Evolutionary conservation across 202 grass and related monocot genomes (phyloP), one percentile per base, ranked within the genome.

Genomic region (Elaeis oleifera): DNA sequence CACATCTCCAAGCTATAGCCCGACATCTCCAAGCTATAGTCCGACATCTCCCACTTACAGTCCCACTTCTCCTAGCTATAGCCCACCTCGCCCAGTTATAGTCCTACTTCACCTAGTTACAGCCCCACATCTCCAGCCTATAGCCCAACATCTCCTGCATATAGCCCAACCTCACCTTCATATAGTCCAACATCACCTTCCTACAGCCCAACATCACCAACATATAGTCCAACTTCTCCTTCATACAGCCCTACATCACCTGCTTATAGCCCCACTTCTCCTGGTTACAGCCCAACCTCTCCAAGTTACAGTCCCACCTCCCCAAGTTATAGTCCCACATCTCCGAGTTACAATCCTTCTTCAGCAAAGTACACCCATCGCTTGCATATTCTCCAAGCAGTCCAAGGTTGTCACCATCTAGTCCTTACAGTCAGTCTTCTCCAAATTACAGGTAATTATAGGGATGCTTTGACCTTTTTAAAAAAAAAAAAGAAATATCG

Each of bases 261-360:
- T 0, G 78, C 80, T 16, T 95, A 95, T 29, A 89, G 84, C 19
- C 89, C 89, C 0, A 89, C 90, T 0, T 89, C 84, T 0, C 90
- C 90, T 0, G 73, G 79, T 14, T 95, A 95, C 57, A 89, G 79
- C 3, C 90, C 90, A 0, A 90, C 90, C 0, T 89, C 86, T 0
- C 90, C 90, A 1, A 67, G 67, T 4, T 95, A 95, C 19, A 95
- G 85, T 39, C 90, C 90, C 0, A 89, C 90, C 0, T 95, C 77
- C 1, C 77, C 77, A 17, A 53, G 60, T 2, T 80, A 80, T 63
- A 74, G 70, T 56, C 76, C 76, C 29, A 71, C 76, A 3, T 73
- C 90, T 0, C 90, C 85, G 13, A 74, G 70, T 17, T 89, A 95
- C 67, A 86, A 75, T n/a, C 90, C 90, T 32, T 7, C 29, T 32